A percentile compares a stretch with the other conserved stretches of the same genome.
phyloP scores from a whole-genome alignment of 768 basidiomycete genomes.

The Rhizopogon roseolus region DNA sequence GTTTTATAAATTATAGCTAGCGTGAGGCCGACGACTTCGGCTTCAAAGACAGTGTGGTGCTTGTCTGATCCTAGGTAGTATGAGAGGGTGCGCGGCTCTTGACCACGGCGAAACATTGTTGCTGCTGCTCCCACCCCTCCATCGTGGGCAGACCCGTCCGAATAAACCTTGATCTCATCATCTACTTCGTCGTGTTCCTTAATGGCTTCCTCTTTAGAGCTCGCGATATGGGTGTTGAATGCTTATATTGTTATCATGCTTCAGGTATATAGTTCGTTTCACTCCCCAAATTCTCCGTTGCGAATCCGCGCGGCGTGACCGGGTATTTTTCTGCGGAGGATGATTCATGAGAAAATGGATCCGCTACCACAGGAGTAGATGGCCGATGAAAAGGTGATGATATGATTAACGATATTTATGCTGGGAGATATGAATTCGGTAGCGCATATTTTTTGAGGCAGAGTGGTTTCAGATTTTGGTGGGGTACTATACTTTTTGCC shows the following conservation, averaged over 20 bases:
- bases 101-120: neutral
- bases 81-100: neutral
- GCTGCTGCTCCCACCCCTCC: neutral
- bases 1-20: too few relatives aligned
- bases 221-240: too few relatives aligned
- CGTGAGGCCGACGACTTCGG: constrained; percentile 6
- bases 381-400: neutral
- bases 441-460: too few relatives aligned
- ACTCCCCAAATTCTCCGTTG: constrained; percentile 8
- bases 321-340: neutral
- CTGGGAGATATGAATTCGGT: too few relatives aligned
- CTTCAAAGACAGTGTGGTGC: constrained; percentile 14
- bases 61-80: neutral
- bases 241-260: constrained; percentile 51
- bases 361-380: too few relatives aligned
- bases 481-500: too few relatives aligned
- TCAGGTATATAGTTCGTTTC: constrained; percentile 29
- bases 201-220: too few relatives aligned
- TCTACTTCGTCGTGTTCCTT: too few relatives aligned
- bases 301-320: constrained; percentile 15
- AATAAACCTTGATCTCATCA: neutral
- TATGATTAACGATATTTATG: neutral
- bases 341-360: too few relatives aligned
- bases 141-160: neutral
- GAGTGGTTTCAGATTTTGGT: too few relatives aligned